Percentiles rank a stretch among this genome's conserved stretches.
phyloP scores from a whole-genome alignment of 768 basidiomycete genomes.

The Boletus vinaceobasis region DNA sequence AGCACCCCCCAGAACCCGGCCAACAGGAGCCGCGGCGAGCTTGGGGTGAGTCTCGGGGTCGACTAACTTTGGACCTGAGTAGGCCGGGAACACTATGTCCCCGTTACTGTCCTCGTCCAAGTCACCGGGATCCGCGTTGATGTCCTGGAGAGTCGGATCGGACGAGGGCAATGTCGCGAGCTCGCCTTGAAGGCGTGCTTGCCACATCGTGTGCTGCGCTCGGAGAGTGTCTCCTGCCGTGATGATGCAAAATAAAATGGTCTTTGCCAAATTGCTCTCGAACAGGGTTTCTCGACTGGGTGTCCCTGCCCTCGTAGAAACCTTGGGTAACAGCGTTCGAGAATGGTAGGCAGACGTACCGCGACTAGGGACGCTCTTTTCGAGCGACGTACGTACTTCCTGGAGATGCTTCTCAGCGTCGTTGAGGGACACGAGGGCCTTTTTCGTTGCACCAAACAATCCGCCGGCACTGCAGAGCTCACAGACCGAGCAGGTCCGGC shows the following conservation, averaged over 20 bases:
- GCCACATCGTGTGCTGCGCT: constrained; percentile 11
- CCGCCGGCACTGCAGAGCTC: constrained; percentile 6
- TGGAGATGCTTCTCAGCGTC: constrained; percentile 6
- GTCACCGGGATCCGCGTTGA: not conserved
- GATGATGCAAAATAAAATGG: constrained; percentile 1
- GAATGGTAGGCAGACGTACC: not conserved
- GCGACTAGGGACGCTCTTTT: not conserved
- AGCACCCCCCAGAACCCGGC: not conserved
- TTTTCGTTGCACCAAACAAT: constrained; percentile 4
- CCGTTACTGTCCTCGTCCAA: not conserved
- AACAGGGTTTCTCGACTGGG: constrained; percentile 1
- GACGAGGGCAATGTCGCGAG: not conserved
- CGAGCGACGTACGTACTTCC: constrained; percentile 2
- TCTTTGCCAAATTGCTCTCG: constrained; percentile 8
- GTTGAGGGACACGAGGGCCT: constrained; percentile 4
- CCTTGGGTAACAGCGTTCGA: not conserved
- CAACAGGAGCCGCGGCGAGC: not conserved
- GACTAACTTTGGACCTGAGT: not conserved
- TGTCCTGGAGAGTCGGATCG: not conserved
- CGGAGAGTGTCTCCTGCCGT: constrained; percentile 15
- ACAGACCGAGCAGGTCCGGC: constrained; percentile 9
- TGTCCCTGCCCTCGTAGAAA: not conserved
- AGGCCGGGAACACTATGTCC: not conserved
- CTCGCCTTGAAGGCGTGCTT: constrained; percentile 8
- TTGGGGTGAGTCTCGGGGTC: not conserved